A percentile compares a stretch with the other conserved stretches of the same genome.
phyloP scores from a whole-genome alignment of 805 yeast species.

The Martiniozyma abietophila region DNA sequence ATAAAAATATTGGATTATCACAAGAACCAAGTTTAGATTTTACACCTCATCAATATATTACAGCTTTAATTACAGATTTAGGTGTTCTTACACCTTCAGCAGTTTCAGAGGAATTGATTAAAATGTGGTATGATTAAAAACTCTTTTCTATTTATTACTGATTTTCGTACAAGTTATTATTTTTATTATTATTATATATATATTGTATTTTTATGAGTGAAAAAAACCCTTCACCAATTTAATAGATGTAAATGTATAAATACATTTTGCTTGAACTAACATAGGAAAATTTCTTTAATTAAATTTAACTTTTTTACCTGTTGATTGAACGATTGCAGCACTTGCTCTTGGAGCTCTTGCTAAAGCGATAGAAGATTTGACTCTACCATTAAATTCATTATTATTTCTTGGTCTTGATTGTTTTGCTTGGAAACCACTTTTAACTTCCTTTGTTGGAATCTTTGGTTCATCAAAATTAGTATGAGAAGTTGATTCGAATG shows the following conservation, averaged over 20 bases:
- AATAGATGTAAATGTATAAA: no score
- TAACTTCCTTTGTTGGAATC: background rate
- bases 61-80: constrained; percentile 91
- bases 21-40: constrained; percentile 66
- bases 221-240: no score
- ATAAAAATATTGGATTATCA: constrained; percentile 23
- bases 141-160: no score
- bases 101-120: constrained; percentile 95
- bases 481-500: no score
- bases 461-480: constrained; percentile 1
- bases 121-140: constrained; percentile 89
- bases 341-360: constrained; percentile 84
- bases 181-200: background rate
- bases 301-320: constrained; percentile 80
- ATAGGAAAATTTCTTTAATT: constrained; percentile 28
- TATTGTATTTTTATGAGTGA: background rate
- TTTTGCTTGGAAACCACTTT: constrained; percentile 19
- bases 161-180: no score
- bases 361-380: constrained; percentile 74
- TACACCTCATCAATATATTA: constrained; percentile 91
- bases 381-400: constrained; percentile 33
- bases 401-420: constrained; percentile 12
- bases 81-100: constrained; percentile 98
- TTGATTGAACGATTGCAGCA: constrained; percentile 79
- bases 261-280: no score